A percentile compares a stretch with the other conserved stretches of the same genome.
These are phyloP conservation scores for Neospermospora avenae DNA, from an alignment of 2,329 filamentous ascomycete species.

Conservation along the genomic window DNA sequence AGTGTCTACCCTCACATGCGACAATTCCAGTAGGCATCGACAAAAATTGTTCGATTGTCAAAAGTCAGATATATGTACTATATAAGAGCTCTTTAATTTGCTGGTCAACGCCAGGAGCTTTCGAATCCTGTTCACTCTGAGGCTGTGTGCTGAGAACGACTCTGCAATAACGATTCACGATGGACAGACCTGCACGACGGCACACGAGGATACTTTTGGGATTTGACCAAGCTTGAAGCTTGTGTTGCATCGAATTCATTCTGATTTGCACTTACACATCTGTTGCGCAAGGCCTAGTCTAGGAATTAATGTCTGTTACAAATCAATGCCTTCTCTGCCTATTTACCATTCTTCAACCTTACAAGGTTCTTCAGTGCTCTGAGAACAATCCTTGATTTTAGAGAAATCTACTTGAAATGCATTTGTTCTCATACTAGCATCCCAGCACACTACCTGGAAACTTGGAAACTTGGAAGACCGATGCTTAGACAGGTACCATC, in stretches of 20 bases:
- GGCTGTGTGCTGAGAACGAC: not conserved
- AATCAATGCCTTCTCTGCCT: too few species aligned
- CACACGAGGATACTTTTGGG: not conserved
- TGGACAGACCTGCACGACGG: not conserved
- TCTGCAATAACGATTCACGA: constrained; percentile 5
- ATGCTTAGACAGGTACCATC: too few species aligned
- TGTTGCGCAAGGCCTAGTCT: not conserved
- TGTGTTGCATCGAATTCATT: not conserved
- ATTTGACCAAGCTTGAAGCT: not conserved
- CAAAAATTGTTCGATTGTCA: not conserved
- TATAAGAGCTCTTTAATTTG: constrained; percentile 8
- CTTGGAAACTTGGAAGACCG: too few species aligned
- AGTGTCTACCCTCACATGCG: constrained; percentile 27
- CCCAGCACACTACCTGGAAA: too few species aligned
- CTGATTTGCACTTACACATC: not conserved
- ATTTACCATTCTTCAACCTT: too few species aligned
- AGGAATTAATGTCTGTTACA: not conserved
- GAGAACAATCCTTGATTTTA: too few species aligned
- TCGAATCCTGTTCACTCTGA: not conserved
- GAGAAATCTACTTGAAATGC: too few species aligned
- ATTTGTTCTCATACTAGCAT: too few species aligned
- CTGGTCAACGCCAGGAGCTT: constrained; percentile 15
- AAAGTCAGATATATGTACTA: not conserved
- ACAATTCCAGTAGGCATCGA: not conserved
- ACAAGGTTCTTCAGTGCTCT: too few species aligned